Evolutionary conservation across 768 basidiomycete genomes (phyloP).

Genomic region (Leccinum ochraceum): DNA sequence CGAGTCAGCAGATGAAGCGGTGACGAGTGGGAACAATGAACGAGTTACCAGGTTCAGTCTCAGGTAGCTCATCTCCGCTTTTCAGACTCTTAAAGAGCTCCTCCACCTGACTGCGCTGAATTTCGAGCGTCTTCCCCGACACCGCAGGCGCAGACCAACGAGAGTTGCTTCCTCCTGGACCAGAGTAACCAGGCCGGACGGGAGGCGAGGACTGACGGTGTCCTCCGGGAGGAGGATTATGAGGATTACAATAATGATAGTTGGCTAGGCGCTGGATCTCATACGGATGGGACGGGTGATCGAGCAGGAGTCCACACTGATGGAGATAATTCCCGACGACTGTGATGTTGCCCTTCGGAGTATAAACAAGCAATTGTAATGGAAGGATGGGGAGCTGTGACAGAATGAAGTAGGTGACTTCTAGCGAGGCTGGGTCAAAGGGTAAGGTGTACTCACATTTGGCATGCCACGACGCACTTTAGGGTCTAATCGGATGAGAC

Average conservation of each 20-base stretch:
- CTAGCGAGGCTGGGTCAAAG: constrained; percentile 15
- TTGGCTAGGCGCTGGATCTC: constrained; percentile 58
- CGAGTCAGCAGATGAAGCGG: constrained; percentile 15
- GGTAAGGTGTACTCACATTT: constrained; percentile 49
- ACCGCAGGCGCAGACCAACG: constrained; percentile 61
- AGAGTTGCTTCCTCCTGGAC: constrained; percentile 37
- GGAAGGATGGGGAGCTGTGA: constrained; percentile 76
- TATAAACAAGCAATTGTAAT: constrained; percentile 86
- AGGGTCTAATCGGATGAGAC: constrained; percentile 78
- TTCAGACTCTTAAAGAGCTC: constrained; percentile 89
- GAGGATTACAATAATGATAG: constrained; percentile 85
- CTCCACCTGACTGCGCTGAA: constrained; percentile 92
- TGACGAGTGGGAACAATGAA: constrained; percentile 17
- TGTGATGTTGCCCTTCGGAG: constrained; percentile 89
- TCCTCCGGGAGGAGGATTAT: constrained; percentile 77
- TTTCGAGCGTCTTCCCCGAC: constrained; percentile 79
- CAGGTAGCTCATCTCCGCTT: constrained; percentile 81
- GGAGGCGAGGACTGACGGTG: constrained; percentile 45
- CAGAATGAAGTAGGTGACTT: constrained; percentile 21
- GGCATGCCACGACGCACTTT: constrained; percentile 66
- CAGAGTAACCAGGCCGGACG: constrained; percentile 42
- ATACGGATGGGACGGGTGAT: constrained; percentile 75
- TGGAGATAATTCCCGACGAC: constrained; percentile 79
- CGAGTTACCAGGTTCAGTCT: constrained; percentile 81
- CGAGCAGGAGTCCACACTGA: constrained; percentile 66